Conservation (phyloP, 805 yeast genomes). For the Ogataea siamensis region DNA sequence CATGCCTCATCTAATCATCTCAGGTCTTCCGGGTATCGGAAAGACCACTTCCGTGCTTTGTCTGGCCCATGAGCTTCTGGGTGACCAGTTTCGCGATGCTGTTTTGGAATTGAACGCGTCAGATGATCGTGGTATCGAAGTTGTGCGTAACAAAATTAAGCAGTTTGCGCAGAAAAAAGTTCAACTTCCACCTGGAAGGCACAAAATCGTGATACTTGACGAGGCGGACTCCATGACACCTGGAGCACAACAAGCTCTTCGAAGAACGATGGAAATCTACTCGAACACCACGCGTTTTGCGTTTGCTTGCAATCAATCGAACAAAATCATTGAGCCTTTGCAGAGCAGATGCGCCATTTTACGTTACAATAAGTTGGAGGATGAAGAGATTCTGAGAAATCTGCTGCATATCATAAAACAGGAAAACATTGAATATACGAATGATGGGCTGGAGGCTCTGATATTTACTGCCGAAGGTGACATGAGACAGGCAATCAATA, state of each 20-base stretch:
- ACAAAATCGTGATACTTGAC: conserved; percentile 88
- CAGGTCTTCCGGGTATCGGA: conserved; percentile 97
- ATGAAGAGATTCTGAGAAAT: conserved; percentile 79
- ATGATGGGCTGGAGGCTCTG: conserved; percentile 90
- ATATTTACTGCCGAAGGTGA: conserved; percentile 97
- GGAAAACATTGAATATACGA: conserved; percentile 75
- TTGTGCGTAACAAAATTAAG: conserved; percentile 89
- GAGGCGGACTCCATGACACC: conserved; percentile 98
- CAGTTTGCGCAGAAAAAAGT: conserved; percentile 95
- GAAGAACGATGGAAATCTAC: conserved; percentile 93
- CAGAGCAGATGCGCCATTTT: conserved; percentile 96
- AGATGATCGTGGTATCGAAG: conserved; percentile 97
- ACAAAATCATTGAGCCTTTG: conserved; percentile 92
- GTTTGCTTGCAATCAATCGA: conserved; percentile 95
- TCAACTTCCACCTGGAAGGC: conserved; percentile 81
- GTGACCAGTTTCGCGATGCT: conserved; percentile 65
- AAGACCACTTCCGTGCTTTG: conserved; percentile 93
- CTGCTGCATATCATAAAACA: conserved; percentile 64
- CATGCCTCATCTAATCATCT: conserved; percentile 93
- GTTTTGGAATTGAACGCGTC: conserved; percentile 93
- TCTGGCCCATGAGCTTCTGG: conserved; percentile 80
- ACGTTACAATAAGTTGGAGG: conserved; percentile 76
- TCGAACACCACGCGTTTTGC: conserved; percentile 96
- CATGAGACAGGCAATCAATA: conserved; percentile 97
- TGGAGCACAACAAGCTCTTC: conserved; percentile 91